phyloP scores from a whole-genome alignment of 78 protist genomes.

The Protostelium mycophagum region DNA sequence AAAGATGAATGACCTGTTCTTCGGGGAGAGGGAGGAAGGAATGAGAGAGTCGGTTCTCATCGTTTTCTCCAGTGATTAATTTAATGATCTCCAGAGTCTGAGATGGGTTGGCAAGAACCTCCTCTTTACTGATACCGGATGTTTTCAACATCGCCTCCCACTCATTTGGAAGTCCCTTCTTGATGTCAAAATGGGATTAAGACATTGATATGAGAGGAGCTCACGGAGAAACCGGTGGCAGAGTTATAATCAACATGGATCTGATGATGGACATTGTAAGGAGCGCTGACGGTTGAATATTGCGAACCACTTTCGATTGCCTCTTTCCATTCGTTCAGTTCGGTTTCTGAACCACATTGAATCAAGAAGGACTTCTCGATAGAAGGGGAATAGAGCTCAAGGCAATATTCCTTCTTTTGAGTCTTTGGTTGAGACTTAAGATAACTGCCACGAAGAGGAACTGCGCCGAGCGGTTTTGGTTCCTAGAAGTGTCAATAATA shows the following conservation, averaged over 20 bases:
- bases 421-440: slow-evolving; percentile 9
- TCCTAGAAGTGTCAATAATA: slow-evolving; percentile 31
- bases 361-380: slow-evolving; percentile 62
- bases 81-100: slow-evolving; percentile 52
- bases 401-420: slow-evolving; percentile 46
- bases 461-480: slow-evolving; percentile 36
- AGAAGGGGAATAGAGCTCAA: slow-evolving; percentile 52
- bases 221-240: slow-evolving; percentile 61
- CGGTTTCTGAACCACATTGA: slow-evolving; percentile 23
- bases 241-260: slow-evolving; percentile 62
- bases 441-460: slow-evolving; percentile 40
- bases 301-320: slow-evolving; percentile 62
- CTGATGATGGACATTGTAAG: slow-evolving; percentile 59
- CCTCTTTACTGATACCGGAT: slow-evolving; percentile 39
- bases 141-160: slow-evolving; percentile 65
- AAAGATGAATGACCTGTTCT: slow-evolving; percentile 3
- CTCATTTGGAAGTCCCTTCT: slow-evolving; percentile 60
- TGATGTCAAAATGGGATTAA: neutral
- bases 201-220: neutral
- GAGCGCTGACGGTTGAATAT: slow-evolving; percentile 32
- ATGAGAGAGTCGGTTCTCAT: slow-evolving; percentile 1
- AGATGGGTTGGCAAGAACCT: slow-evolving; percentile 50
- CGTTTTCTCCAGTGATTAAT: slow-evolving; percentile 48
- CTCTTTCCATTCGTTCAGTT: slow-evolving; percentile 44
- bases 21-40: slow-evolving; percentile 31